Base-by-base conservation (phyloP, 371 early-diverging fungal genomes). In the Funneliformis caledonium region DNA sequence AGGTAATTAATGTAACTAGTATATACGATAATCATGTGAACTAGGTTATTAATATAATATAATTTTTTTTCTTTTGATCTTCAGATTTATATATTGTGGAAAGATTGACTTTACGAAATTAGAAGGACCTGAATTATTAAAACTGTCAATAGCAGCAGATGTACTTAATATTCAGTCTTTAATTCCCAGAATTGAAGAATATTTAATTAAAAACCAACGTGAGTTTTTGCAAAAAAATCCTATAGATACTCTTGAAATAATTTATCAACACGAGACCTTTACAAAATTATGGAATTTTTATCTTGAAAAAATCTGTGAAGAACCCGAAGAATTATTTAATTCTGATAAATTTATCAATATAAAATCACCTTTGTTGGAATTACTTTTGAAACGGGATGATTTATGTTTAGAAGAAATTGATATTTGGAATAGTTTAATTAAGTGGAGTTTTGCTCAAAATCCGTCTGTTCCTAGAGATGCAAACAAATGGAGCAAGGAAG, bases 301-400 rank as follows among this genome's bases (percentile, higher is more conserved):
- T 61, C 9, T 76, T 16, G 62, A 60, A 60, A 60, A 37, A 26
- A 61, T 76, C 22, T 42, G 76, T 76, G 42, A 76, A 37, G 37
- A 76, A 26, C 76, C 76, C 4, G n/a, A 43, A 14, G 19, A 31
- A 19, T 37, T 76, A 45, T 76, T 61, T 45, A 22, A 62, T 56
- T 76, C 62, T 22, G 74, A 74, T 19, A 56, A 74, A 26, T 74
- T 74, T 26, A 5, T 9, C 33, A 12, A 5, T 4, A 19, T 74
- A 26, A 50, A 74, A 9, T 59, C 19, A 52, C 26, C 74, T 22
- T 22, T 74, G 3, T 2, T 56, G 2, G 52, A 48, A 48, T 26
- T 42, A 4, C 26, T 74, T 16, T 59, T 74, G 12, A 48, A 74
- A 14, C 59, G 74, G 7, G 47, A 74, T 74, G 74, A 74, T 74